phyloP scores from a whole-genome alignment of 2,329 filamentous ascomycete species.

The Dactylellina cionopaga region DNA sequence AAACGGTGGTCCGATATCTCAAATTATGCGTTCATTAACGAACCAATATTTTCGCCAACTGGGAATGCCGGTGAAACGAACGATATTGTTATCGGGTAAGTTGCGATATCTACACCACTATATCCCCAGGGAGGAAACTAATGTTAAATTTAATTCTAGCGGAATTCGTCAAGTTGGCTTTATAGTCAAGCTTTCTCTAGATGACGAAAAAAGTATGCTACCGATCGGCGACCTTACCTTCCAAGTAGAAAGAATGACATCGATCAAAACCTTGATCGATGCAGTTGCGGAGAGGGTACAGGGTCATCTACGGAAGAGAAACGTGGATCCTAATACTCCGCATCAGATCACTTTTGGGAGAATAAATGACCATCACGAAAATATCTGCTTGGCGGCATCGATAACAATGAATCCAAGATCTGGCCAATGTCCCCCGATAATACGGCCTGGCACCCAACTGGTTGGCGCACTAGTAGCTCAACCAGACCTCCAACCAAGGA shows the following conservation, averaged over 20 bases:
- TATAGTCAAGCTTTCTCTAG: background rate
- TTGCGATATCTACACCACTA: no score
- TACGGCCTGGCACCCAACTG: no score
- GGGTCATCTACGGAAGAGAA: background rate
- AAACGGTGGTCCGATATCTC: slow-evolving; percentile 8
- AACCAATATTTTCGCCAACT: background rate
- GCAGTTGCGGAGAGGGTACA: background rate
- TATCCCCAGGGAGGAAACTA: background rate
- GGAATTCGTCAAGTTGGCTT: background rate
- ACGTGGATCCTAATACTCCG: background rate
- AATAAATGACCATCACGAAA: background rate
- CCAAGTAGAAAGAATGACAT: slow-evolving; percentile 1
- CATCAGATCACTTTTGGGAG: background rate
- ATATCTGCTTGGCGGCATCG: background rate
- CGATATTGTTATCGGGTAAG: background rate
- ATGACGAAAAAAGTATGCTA: background rate
- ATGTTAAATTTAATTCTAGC: background rate
- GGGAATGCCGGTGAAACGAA: background rate
- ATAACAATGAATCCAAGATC: background rate
- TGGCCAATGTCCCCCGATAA: no score
- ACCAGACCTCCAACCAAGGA: background rate
- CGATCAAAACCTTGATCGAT: slow-evolving; percentile 1
- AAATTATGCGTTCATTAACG: slow-evolving; percentile 1
- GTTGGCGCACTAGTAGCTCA: no score
- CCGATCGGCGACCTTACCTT: background rate